Evolutionary conservation across 2,329 filamentous ascomycete species (phyloP).

Genomic region (Botrytis elliptica): DNA sequence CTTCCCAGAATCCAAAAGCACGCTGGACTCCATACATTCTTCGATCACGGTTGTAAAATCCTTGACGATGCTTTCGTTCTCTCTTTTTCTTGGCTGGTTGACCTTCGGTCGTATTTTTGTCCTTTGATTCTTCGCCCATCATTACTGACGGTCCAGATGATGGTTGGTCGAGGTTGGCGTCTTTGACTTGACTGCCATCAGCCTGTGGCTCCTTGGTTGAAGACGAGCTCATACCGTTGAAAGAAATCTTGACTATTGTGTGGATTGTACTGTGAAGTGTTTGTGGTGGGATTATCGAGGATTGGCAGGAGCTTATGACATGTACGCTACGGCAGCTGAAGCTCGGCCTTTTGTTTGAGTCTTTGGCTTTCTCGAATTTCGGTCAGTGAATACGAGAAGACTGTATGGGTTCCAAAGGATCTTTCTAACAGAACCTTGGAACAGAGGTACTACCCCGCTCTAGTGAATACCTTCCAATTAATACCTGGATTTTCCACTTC

Average conservation of each 20-base stretch:
- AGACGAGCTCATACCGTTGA: neutral
- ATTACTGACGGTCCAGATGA: neutral
- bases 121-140: neutral
- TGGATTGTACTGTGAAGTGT: neutral
- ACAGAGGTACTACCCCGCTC: neutral
- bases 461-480: neutral
- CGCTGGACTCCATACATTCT: neutral
- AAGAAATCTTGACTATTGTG: neutral
- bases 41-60: neutral
- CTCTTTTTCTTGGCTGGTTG: neutral
- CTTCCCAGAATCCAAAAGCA: neutral
- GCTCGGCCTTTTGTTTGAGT: neutral
- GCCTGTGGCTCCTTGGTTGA: neutral
- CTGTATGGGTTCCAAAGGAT: neutral
- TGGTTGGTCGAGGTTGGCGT: neutral
- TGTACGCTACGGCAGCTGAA: neutral
- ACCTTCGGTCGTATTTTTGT: fast-evolving
- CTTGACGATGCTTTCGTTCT: neutral
- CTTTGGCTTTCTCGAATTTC: neutral
- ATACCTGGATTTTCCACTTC: neutral
- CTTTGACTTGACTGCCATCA: neutral
- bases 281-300: neutral
- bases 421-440: neutral
- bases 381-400: neutral
- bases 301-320: neutral